These are phyloP conservation scores for Westerdykella aurantiaca DNA, from an alignment of 2,329 filamentous ascomycete genomes.

Conservation along the genomic window DNA sequence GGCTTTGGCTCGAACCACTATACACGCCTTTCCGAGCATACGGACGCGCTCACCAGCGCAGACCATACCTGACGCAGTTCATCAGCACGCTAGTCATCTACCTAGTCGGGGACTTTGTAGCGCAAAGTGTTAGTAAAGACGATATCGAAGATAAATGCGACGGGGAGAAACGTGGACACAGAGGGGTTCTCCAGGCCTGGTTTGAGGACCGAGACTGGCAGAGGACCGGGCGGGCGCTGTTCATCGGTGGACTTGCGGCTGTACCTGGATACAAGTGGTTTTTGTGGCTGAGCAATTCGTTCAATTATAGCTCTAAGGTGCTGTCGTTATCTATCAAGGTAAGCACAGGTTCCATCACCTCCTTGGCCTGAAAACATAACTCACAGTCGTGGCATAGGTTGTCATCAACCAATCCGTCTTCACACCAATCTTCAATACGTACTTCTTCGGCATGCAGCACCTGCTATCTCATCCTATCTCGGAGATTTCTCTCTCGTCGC, in stretches of 20 bases:
- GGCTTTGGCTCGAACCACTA: slow-evolving; percentile 45
- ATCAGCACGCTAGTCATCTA: slow-evolving; percentile 72
- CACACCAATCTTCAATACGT: slow-evolving; percentile 58
- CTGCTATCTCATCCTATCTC: slow-evolving; percentile 24
- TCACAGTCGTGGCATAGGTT: slow-evolving; percentile 41
- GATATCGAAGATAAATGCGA: slow-evolving; percentile 7
- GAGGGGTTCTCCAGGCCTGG: slow-evolving; percentile 35
- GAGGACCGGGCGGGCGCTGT: slow-evolving; percentile 64
- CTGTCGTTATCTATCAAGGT: slow-evolving; percentile 66
- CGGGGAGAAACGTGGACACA: slow-evolving; percentile 16
- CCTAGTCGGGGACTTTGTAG: slow-evolving; percentile 68
- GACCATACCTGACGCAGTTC: slow-evolving; percentile 76
- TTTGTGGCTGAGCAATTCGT: slow-evolving; percentile 70
- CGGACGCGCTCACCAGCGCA: slow-evolving; percentile 61
- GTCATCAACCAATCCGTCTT: slow-evolving; percentile 73
- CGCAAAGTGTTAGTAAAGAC: slow-evolving; percentile 57
- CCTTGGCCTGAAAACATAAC: too few species aligned
- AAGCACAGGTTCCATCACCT: neutral
- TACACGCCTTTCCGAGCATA: slow-evolving; percentile 52
- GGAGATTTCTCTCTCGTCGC: slow-evolving; percentile 32
- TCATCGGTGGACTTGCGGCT: slow-evolving; percentile 66
- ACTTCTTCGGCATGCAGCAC: slow-evolving; percentile 50
- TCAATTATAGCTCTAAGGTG: slow-evolving; percentile 73
- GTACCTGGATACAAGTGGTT: slow-evolving; percentile 83
- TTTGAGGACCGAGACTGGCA: slow-evolving; percentile 42